Percentiles rank a stretch among this genome's conserved stretches.
Evolutionary conservation across 2,329 filamentous ascomycete genomes (phyloP).

Genomic region (Penicillium sp.): DNA sequence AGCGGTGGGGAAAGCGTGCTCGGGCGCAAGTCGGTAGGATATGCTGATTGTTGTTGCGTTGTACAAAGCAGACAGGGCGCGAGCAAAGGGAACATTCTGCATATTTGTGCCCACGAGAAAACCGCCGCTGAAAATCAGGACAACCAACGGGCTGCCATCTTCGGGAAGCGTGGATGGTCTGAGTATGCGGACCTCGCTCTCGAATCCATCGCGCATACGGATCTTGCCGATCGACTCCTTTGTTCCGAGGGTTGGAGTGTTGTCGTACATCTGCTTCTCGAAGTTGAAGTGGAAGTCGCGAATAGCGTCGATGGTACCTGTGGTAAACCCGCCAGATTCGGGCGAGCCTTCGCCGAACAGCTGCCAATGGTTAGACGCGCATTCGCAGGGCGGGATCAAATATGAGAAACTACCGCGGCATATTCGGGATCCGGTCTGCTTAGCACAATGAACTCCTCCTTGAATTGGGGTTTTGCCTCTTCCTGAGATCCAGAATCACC

Average conservation of each 20-base stretch:
- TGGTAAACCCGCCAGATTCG: conserved; percentile 4
- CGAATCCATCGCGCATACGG: conserved; percentile 12
- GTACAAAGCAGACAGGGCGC: neutral
- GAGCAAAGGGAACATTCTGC: conserved; percentile 1
- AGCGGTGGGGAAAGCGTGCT: conserved; percentile 3
- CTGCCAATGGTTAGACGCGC: neutral
- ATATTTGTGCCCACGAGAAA: conserved; percentile 8
- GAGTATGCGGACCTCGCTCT: conserved; percentile 6
- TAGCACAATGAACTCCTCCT: neutral
- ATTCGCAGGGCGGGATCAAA: neutral
- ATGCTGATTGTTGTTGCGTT: neutral
- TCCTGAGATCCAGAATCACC: neutral
- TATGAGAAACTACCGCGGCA: neutral
- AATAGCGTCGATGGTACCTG: neutral
- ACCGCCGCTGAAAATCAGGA: conserved; percentile 7
- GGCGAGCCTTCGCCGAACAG: neutral
- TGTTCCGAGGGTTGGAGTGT: neutral
- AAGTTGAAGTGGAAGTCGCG: neutral
- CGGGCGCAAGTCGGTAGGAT: conserved; percentile 10
- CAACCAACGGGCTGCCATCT: neutral
- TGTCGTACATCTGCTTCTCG: neutral
- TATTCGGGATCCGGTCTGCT: conserved; percentile 9
- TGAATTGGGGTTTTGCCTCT: neutral
- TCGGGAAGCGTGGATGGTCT: neutral
- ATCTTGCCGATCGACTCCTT: conserved; percentile 2